Base-by-base conservation (phyloP, 2,329 filamentous ascomycete species). In the Scedosporium aurantiacum region DNA sequence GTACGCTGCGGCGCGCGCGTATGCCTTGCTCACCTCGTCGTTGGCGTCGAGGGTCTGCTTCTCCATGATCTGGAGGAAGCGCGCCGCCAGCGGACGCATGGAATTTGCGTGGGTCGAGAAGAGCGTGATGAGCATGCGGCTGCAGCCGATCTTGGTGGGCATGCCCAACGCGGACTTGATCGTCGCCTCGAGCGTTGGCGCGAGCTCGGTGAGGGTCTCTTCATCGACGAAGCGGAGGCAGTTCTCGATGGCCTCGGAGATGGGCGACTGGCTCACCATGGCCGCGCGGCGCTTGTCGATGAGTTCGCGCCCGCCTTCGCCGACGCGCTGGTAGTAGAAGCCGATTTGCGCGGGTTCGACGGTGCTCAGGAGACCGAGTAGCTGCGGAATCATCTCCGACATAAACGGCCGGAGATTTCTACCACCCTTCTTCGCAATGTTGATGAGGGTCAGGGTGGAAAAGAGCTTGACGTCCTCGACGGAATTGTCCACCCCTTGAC, bases 61-160 rank as follows among this genome's bases (percentile, higher is more conserved):
- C 68, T 91, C 85, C 65, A 96, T 81, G 8, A 91, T 71, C 65
- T 86, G 87, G 58, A 97, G 78, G 68, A 97, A 91, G 7, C 81
- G 79, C 64, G 89, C 84, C 12, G 90, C 87, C 68, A 92, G 86
- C 0, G 89, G 86, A 43, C 82, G 82, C 72, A 97, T 90, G 32
- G 92, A 78, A 43, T 86, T 81, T 41, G 83, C 84, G 65, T 93
- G 89, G 12, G 91, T 84, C 58, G 92, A 93, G 58, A 90, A 89
- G 6, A 99, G 80, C 0, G 90, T 92, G 6, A 90, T 88, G 37
- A 99, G 79, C 2, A 97, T 86, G 61, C 91, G 85, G 65, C 88
- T 89, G 68, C 91, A 95, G 43, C 91, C 94, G 57, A 97, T 88
- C 76, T 97, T 97, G 0, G 91, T 95, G 1, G 93, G 93, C 74